Conservation (phyloP, 1,139 yeast genomes). For the Kluyveromyces sp. region DNA sequence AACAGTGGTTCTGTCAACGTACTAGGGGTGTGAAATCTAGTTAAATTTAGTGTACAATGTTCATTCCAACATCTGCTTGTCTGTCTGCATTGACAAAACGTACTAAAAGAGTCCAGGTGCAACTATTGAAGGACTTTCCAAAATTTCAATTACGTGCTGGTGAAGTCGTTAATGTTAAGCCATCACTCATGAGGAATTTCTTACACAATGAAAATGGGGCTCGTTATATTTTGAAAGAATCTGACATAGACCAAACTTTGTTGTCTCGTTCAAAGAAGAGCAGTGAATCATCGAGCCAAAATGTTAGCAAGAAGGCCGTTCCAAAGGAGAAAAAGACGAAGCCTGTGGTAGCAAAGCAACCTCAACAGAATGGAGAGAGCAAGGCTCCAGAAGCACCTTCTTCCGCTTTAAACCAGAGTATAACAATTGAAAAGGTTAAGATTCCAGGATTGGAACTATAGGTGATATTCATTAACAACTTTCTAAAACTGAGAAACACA, state of each 20-base stretch:
- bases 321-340: conserved; percentile 8
- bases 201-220: conserved; percentile 70
- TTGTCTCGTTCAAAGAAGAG: conserved; percentile 3
- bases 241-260: conserved; percentile 15
- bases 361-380: conserved; percentile 4
- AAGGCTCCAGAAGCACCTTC: background rate
- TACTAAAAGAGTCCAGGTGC: conserved; percentile 53
- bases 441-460: conserved; percentile 20
- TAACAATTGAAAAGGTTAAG: conserved; percentile 19
- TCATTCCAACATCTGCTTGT: conserved; percentile 20
- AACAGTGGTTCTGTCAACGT: background rate
- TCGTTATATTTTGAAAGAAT: conserved; percentile 41
- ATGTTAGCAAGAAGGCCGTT: background rate
- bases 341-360: conserved; percentile 1
- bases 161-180: conserved; percentile 66
- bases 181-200: conserved; percentile 76
- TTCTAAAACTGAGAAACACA: background rate
- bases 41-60: conserved; percentile 12
- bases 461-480: background rate
- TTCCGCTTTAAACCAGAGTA: conserved; percentile 9
- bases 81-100: conserved; percentile 34
- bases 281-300: background rate
- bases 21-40: background rate
- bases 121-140: conserved; percentile 59
- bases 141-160: conserved; percentile 55